These are phyloP conservation scores for Taphrina pruni DNA, from an alignment of 1,139 yeast species.

Conservation along the genomic window DNA sequence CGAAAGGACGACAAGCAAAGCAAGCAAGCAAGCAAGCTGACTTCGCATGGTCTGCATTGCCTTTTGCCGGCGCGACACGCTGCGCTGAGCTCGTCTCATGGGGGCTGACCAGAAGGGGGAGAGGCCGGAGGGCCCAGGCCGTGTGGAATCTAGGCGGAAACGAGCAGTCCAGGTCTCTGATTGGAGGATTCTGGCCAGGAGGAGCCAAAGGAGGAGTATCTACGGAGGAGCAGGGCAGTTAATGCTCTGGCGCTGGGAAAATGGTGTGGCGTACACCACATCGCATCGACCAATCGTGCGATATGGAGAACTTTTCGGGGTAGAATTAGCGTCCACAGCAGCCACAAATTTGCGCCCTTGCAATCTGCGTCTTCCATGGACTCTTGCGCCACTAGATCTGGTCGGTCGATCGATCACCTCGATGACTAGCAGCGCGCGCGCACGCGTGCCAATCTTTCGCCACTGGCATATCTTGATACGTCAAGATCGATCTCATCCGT, in stretches of 20 bases:
- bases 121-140: neutral
- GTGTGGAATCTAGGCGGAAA: neutral
- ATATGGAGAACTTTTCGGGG: neutral
- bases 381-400: neutral
- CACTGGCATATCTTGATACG: too few relatives aligned
- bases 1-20: neutral
- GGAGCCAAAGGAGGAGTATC: neutral
- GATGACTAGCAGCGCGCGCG: neutral
- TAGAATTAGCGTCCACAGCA: neutral
- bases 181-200: neutral
- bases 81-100: neutral
- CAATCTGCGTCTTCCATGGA: neutral
- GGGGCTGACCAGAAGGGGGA: neutral
- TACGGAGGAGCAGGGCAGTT: conserved; percentile 6
- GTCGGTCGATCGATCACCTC: conserved; percentile 7
- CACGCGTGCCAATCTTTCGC: too few relatives aligned
- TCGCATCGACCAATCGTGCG: neutral
- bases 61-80: conserved; percentile 9
- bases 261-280: neutral
- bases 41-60: neutral
- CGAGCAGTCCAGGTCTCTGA: neutral
- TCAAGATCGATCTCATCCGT: too few relatives aligned
- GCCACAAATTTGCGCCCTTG: neutral
- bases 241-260: neutral
- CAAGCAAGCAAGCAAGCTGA: neutral